Evolutionary conservation across 2,329 filamentous ascomycete species (phyloP), one percentile per base, ranked within the genome.

Genomic region (Keithomyces neogunnii): DNA sequence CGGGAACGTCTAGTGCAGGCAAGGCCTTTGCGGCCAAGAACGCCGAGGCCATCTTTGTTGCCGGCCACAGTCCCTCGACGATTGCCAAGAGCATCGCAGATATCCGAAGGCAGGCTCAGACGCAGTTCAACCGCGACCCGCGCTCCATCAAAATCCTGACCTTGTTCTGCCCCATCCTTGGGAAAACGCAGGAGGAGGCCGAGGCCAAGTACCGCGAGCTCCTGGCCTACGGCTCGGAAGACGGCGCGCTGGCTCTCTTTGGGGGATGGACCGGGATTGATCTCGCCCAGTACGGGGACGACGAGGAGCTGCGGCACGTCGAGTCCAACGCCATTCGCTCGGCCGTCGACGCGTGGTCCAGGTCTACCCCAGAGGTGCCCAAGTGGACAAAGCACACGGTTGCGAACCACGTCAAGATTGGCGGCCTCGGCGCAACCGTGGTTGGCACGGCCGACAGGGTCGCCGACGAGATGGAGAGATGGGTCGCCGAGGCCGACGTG

Each of bases 261-360:
- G 80, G 82, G 2, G 82, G 82, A 0, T 85, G 81, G 81, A 84
- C 82, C 0, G 82, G 82, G 0, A 82, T 85, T 45, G 80, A 86
- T 60, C 66, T 86, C 29, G 70, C 73, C 5, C 68, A 74, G 43
- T 85, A 84, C 56, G 75, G 69, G 0, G 81, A 85, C 30, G 81
- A 85, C 42, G 75, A 85, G 59, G 82, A 86, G 61, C 66, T 86
- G 48, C 67, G 80, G 10, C 69, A 78, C 50, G 78, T 84, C n/a
- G 74, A 82, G 62, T 77, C 75, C 53, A 80, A 84, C 61, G 81
- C 80, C 0, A 81, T 83, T 48, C 68, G 73, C n/a, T 75, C 71
- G 0, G 74, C 74, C 1, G 74, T 74, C 0, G 69, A 74, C 44
- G 65, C 66, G 2, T 77, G 73, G 73, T 73, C 73, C 2, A 73